phyloP scores from a whole-genome alignment of 1,284 basidiomycete genomes.

The Marasmius sp. region DNA sequence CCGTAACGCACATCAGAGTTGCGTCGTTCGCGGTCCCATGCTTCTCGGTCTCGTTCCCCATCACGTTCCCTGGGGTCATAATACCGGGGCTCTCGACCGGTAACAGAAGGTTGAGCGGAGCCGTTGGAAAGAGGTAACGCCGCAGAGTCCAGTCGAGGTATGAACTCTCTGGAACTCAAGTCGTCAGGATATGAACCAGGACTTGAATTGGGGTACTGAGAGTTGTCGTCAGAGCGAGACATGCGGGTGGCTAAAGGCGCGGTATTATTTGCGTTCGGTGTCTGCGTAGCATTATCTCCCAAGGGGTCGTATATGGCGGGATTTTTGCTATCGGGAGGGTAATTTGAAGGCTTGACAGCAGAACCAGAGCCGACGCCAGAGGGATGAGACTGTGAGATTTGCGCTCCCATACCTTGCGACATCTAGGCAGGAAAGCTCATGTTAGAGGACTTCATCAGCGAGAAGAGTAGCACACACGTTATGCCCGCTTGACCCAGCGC shows the following conservation, averaged over 20 bases:
- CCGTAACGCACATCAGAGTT: conserved; percentile 33
- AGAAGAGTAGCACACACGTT: neutral
- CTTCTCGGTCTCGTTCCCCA: conserved; percentile 29
- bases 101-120: conserved; percentile 4
- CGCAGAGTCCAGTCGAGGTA: conserved; percentile 2
- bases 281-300: neutral
- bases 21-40: conserved; percentile 31
- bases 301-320: neutral
- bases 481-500: neutral
- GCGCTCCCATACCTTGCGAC: conserved; percentile 28
- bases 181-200: neutral
- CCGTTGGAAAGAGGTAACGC: conserved; percentile 2
- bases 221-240: neutral
- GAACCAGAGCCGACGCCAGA: neutral
- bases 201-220: neutral
- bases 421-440: conserved; percentile 11
- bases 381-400: neutral
- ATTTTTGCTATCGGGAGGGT: conserved; percentile 1
- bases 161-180: neutral
- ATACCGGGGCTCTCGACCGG: neutral
- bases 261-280: neutral
- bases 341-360: conserved; percentile 4
- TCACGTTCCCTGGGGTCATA: conserved; percentile 27
- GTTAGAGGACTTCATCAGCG: no score
- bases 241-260: neutral